Percentiles rank a stretch among this genome's conserved stretches.
phyloP scores from a whole-genome alignment of 1,139 yeast species.

The Taphrina sp. region DNA sequence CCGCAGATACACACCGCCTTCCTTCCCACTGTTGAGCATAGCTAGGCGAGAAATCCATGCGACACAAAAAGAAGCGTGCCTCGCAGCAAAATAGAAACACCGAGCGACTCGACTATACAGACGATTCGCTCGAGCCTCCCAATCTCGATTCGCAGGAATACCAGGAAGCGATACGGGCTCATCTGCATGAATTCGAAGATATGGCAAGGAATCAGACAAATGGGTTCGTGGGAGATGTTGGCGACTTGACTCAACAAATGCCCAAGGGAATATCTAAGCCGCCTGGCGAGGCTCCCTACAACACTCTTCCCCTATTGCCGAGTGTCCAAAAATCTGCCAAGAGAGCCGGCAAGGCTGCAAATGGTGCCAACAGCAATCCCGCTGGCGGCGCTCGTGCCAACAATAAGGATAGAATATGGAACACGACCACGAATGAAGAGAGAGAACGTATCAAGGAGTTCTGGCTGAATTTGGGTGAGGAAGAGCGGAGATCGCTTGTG shows the following conservation, averaged over 20 bases:
- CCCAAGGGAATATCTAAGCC: constrained; percentile 2
- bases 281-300: too few species aligned
- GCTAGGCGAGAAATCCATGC: too few species aligned
- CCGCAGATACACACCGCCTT: too few species aligned
- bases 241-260: background rate
- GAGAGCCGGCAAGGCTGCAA: constrained; percentile 42
- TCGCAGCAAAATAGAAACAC: background rate
- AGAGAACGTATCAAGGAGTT: constrained; percentile 59
- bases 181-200: constrained; percentile 25
- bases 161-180: constrained; percentile 30
- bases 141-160: constrained; percentile 18
- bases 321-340: background rate
- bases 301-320: background rate
- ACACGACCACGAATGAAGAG: constrained; percentile 58
- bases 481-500: constrained; percentile 62
- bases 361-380: constrained; percentile 47
- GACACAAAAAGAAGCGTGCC: constrained; percentile 19
- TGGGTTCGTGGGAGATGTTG: background rate
- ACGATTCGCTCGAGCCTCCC: constrained; percentile 2
- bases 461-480: constrained; percentile 67
- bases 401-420: constrained; percentile 55
- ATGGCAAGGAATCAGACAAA: constrained; percentile 1
- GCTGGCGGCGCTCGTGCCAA: constrained; percentile 39
- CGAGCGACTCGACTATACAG: constrained; percentile 13
- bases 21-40: too few species aligned